These are phyloP conservation scores for Pseudopyrenochaeta lycopersici DNA, from an alignment of 2,329 filamentous ascomycete genomes.

Conservation along the genomic window DNA sequence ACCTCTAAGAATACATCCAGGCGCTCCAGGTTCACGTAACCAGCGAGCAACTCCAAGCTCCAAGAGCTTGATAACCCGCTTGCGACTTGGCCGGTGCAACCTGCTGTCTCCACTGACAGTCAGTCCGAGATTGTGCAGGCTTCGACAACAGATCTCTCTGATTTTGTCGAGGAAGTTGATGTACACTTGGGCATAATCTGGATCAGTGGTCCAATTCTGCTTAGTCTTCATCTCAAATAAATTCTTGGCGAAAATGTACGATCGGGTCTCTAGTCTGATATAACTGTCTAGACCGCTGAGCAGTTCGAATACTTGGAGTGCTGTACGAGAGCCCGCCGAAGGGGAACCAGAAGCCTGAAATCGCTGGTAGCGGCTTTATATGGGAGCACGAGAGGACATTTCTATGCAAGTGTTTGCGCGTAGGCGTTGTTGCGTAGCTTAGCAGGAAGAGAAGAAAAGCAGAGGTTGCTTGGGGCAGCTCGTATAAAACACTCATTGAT, in stretches of 20 bases:
- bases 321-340: background rate
- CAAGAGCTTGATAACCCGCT: background rate
- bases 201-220: background rate
- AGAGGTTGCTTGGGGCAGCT: background rate
- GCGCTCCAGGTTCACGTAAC: constrained; percentile 1
- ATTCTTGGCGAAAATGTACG: constrained; percentile 11
- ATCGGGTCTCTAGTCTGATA: constrained; percentile 6
- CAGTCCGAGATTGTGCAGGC: constrained; percentile 4
- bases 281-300: constrained; percentile 8
- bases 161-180: constrained; percentile 3
- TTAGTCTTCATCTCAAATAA: constrained; percentile 1
- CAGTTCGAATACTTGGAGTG: constrained; percentile 1
- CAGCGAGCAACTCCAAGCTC: background rate
- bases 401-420: background rate
- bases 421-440: constrained; percentile 6
- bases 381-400: background rate
- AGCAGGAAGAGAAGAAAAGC: constrained; percentile 7
- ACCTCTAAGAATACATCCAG: constrained; percentile 4
- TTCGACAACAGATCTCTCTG: constrained; percentile 2
- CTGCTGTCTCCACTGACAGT: constrained; percentile 6
- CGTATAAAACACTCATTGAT: background rate
- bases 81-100: background rate
- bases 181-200: constrained; percentile 4
- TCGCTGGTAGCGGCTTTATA: background rate
- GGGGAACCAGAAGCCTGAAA: background rate